Percentiles rank a stretch among this genome's conserved stretches.
Conservation (phyloP, 2,329 filamentous ascomycete species). For the Alternaria viburni region DNA sequence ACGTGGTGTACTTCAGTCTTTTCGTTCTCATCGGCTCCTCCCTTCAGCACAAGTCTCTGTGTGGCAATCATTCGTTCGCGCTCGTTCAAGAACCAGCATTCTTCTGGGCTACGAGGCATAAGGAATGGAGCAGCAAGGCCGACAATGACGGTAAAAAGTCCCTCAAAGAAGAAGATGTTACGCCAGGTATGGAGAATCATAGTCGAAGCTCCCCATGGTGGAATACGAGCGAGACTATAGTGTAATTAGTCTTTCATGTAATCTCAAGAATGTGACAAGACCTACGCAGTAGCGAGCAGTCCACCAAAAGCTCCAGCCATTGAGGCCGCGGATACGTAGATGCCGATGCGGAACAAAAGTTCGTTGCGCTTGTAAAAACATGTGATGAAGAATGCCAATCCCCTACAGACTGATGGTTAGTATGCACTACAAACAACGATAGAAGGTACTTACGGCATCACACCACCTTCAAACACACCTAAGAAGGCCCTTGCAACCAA, state of each 20-base stretch:
- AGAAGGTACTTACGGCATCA: conserved; percentile 55
- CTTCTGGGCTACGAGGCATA: conserved; percentile 59
- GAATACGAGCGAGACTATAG: conserved; percentile 50
- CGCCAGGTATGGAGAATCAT: conserved; percentile 54
- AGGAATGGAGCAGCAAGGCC: conserved; percentile 58
- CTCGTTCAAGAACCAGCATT: conserved; percentile 59
- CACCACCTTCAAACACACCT: conserved; percentile 63
- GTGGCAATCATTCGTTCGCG: conserved; percentile 62
- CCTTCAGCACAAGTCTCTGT: conserved; percentile 59
- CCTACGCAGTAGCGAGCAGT: conserved; percentile 60
- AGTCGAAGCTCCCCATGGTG: conserved; percentile 57
- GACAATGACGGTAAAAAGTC: conserved; percentile 59
- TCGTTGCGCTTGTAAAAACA: conserved; percentile 65
- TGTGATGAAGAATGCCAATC: conserved; percentile 63
- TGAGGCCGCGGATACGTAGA: conserved; percentile 62
- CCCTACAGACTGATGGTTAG: conserved; percentile 33
- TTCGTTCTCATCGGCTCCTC: conserved; percentile 55
- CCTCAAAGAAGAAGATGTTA: conserved; percentile 68
- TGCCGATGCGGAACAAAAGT: conserved; percentile 62
- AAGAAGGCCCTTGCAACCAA: conserved; percentile 58
- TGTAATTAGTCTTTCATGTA: neutral
- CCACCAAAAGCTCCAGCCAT: conserved; percentile 66
- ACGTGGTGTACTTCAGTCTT: conserved; percentile 58
- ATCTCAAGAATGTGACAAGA: conserved; percentile 7
- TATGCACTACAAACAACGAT: neutral